Evolutionary conservation across 768 basidiomycete genomes (phyloP), one percentile per base, ranked within the genome.

Genomic region (Suillus luteus): DNA sequence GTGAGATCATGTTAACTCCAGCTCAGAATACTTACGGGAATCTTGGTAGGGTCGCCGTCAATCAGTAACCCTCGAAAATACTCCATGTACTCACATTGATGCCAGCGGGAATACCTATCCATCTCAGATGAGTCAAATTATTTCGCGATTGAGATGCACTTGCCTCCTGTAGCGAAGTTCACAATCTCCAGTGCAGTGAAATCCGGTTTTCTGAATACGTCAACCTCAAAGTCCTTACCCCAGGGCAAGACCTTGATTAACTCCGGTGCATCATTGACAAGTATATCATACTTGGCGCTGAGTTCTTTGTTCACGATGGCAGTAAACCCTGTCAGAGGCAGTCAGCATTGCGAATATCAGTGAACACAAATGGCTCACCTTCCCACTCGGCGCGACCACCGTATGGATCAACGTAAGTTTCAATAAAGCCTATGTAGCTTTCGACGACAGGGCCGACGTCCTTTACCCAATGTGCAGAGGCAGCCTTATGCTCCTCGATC

Each of bases 301-400:
- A 94, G 82, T 63, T 84, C 79, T 75, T 95, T 95, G 81, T 95
- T 86, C 54, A 95, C 92, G 65, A 94, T 90, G 7, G 92, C 93
- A 40, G 92, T 92, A 73, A 95, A 95, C 37, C 91, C 91, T 92
- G 66, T n/a, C 48, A 22, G 17, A 46, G 59, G 24, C 19, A 60
- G 46, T 62, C 57, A n/a, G 60, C 6, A 1, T 2, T 35, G 44
- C 3, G 31, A 46, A 11, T 55, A 40, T 44, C 22, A 31, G 19
- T 57, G 41, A 43, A 60, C 49, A 33, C 31, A 54, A 49, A 62
- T 57, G 8, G 61, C 68, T 41, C 62, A 86, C 92, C 93, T 85
- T 95, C 93, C 93, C 93, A 95, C 74, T 95, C 94, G 0, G 94
- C 94, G 59, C 94, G 86, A n/a, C 85, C 89, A 41, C 93, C 94